Conservation (phyloP, 164 flowering plant species). For the Macadamia integrifolia region DNA sequence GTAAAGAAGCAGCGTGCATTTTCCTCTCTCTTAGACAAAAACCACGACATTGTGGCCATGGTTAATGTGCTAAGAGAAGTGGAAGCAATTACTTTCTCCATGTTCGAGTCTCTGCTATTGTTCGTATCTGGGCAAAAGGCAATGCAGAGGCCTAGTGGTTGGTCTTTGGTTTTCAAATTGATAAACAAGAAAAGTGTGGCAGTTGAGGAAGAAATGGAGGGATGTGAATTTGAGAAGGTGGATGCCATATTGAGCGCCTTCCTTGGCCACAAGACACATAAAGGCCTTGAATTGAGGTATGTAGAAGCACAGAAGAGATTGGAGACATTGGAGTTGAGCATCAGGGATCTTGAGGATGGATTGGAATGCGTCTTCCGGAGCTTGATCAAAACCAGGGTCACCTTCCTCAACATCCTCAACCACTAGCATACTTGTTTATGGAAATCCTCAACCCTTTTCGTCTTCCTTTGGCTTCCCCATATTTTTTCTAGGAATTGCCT, state of each 20-base stretch:
- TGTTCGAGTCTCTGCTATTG: slow-evolving; percentile 9
- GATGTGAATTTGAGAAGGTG: neutral
- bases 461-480: no score
- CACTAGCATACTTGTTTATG: no score
- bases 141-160: slow-evolving; percentile 6
- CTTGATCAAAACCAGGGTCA: slow-evolving; percentile 30
- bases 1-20: slow-evolving; percentile 9
- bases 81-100: slow-evolving; percentile 14
- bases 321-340: slow-evolving; percentile 7
- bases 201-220: neutral
- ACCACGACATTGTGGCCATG: neutral
- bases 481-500: no score
- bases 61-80: slow-evolving; percentile 14
- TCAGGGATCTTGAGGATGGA: slow-evolving; percentile 18
- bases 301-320: neutral
- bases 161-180: neutral
- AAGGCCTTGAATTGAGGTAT: neutral
- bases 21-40: neutral
- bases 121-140: slow-evolving; percentile 10
- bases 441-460: no score
- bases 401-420: slow-evolving; percentile 30
- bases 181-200: neutral
- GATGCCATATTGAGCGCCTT: neutral
- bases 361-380: slow-evolving; percentile 21
- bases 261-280: neutral